These are phyloP conservation scores for Mycena vulgaris DNA, from an alignment of 768 basidiomycete species.

Conservation along the genomic window DNA sequence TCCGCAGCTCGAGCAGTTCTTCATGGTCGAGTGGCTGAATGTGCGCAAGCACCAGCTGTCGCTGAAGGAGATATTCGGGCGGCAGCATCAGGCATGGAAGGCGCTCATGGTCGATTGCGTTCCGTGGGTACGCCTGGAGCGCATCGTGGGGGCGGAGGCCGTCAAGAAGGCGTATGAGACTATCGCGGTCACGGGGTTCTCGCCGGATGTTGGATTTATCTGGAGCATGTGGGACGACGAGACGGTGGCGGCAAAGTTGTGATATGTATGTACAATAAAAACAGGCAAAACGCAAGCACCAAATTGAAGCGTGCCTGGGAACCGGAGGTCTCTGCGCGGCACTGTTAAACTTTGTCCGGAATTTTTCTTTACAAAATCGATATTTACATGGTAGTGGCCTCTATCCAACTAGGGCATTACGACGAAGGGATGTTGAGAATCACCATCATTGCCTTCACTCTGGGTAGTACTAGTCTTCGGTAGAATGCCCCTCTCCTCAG, in stretches of 20 bases:
- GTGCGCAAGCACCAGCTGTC: constrained; percentile 66
- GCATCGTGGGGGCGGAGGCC: constrained; percentile 60
- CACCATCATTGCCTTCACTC: too few species aligned
- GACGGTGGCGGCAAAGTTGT: constrained; percentile 34
- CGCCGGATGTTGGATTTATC: constrained; percentile 70
- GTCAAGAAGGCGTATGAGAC: constrained; percentile 67
- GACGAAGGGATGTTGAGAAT: too few species aligned
- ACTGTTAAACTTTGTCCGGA: too few species aligned
- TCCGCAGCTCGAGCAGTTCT: constrained; percentile 65
- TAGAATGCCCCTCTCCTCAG: too few species aligned
- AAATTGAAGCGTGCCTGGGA: too few species aligned
- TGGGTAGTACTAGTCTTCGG: too few species aligned
- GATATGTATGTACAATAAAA: too few species aligned
- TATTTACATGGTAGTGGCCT: too few species aligned
- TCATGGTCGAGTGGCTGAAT: constrained; percentile 80
- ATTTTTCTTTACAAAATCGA: too few species aligned
- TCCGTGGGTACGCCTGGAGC: constrained; percentile 69
- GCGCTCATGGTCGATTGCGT: constrained; percentile 69
- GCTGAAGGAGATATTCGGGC: constrained; percentile 59
- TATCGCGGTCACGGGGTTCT: constrained; percentile 61
- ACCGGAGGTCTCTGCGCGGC: too few species aligned
- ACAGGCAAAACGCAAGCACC: too few species aligned
- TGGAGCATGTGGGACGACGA: constrained; percentile 77
- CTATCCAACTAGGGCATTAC: too few species aligned
- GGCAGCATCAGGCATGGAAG: constrained; percentile 73